A percentile compares a stretch with the other conserved stretches of the same genome.
Conservation (phyloP, 192 early-diverging fungal genomes). For the Funneliformis mosseae region DNA sequence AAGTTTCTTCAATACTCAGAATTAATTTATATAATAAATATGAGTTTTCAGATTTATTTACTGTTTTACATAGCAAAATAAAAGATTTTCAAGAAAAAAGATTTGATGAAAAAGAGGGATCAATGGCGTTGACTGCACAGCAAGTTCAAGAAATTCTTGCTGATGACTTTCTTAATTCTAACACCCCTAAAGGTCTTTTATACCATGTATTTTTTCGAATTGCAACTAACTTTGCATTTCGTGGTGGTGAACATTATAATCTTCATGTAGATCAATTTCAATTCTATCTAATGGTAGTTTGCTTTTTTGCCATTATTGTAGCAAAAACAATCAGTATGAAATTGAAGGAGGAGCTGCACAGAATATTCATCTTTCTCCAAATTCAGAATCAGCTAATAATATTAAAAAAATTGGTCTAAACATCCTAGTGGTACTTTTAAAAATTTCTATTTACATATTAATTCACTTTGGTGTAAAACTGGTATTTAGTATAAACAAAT, state of each 20-base stretch:
- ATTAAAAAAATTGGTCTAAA: no score
- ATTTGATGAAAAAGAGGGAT: no score
- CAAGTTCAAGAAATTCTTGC: no score
- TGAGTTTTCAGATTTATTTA: slow-evolving; percentile 12
- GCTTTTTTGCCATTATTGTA: neutral
- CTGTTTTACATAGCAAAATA: no score
- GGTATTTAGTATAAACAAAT: no score
- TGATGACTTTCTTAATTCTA: no score
- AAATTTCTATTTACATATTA: no score
- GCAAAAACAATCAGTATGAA: slow-evolving; percentile 1
- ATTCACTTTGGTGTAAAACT: no score
- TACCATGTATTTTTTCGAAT: slow-evolving; percentile 1
- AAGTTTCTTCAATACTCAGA: neutral
- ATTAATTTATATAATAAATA: slow-evolving; percentile 10
- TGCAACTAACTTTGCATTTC: neutral
- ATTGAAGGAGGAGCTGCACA: neutral
- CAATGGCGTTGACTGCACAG: no score
- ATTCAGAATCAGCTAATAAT: neutral
- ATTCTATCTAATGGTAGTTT: neutral
- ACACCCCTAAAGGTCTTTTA: neutral
- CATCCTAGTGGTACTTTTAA: no score
- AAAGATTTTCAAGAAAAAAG: no score
- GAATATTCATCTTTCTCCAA: neutral
- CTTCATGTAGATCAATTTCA: slow-evolving; percentile 5
- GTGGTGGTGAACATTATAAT: neutral